A percentile compares a stretch with the other conserved stretches of the same genome.
phyloP scores from a whole-genome alignment of 2,329 filamentous ascomycete genomes.

The Alternaria ventricosa region DNA sequence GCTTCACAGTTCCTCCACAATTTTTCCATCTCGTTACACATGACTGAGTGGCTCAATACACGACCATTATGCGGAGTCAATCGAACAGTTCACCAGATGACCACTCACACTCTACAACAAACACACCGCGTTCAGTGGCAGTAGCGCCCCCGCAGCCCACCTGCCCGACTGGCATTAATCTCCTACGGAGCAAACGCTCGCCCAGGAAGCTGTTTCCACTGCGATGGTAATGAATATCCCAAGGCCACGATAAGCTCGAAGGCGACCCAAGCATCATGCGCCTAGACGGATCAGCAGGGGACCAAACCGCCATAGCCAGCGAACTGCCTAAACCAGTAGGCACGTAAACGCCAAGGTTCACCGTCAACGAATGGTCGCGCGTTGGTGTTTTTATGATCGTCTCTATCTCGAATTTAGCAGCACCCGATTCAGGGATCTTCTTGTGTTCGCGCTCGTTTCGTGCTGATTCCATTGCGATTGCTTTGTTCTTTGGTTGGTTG shows the following conservation, averaged over 20 bases:
- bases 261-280: conserved; percentile 10
- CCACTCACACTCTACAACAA: neutral
- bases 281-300: conserved; percentile 21
- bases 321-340: conserved; percentile 20
- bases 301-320: conserved; percentile 7
- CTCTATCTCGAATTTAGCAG: neutral
- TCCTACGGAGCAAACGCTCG: conserved; percentile 27
- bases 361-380: conserved; percentile 1
- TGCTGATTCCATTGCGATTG: neutral
- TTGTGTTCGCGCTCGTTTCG: neutral
- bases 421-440: neutral
- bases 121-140: neutral
- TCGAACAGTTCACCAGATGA: neutral
- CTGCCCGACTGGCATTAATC: conserved; percentile 37
- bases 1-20: neutral
- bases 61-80: neutral
- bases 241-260: conserved; percentile 21
- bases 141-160: conserved; percentile 15
- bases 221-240: conserved; percentile 35
- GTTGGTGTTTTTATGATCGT: neutral
- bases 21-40: neutral
- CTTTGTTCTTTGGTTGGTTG: neutral
- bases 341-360: conserved; percentile 1
- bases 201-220: conserved; percentile 30
- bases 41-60: neutral